Percentiles rank a stretch among this genome's conserved stretches.
phyloP scores from a whole-genome alignment of 257 asterid species.

The Coffea canephora region DNA sequence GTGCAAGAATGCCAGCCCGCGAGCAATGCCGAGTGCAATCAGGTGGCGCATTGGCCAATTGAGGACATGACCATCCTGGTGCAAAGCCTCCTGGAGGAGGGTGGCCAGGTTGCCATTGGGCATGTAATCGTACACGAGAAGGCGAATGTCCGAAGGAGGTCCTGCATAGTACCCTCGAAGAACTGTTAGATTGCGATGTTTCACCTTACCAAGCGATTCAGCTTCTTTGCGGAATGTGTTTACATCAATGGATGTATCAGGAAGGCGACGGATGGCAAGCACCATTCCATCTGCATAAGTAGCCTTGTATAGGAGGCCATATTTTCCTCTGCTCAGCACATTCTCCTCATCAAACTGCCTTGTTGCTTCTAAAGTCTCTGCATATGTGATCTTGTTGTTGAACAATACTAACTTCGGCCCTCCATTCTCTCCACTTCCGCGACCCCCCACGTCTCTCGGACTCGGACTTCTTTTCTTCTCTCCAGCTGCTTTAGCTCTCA shows the following conservation, averaged over 20 bases:
- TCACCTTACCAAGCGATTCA: constrained; percentile 70
- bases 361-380: constrained; percentile 84
- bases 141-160: constrained; percentile 71
- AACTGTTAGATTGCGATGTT: constrained; percentile 73
- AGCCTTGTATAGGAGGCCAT: constrained; percentile 69
- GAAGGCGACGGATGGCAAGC: constrained; percentile 73
- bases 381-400: constrained; percentile 67
- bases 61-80: constrained; percentile 83
- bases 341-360: constrained; percentile 88
- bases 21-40: constrained; percentile 78
- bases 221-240: constrained; percentile 69
- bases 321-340: constrained; percentile 67
- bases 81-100: constrained; percentile 78
- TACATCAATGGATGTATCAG: constrained; percentile 55
- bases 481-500: constrained; percentile 45
- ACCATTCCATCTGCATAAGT: constrained; percentile 86
- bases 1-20: constrained; percentile 72
- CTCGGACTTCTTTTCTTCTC: constrained; percentile 86
- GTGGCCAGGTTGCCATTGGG: constrained; percentile 81
- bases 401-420: constrained; percentile 76
- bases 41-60: constrained; percentile 96
- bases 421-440: constrained; percentile 79
- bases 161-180: constrained; percentile 84
- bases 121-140: constrained; percentile 78
- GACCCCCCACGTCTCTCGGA: constrained; percentile 55